Percentiles rank a stretch among this genome's conserved stretches.
Evolutionary conservation across 208 protist genomes (phyloP).

Genomic region (Naegleria lovaniensis): DNA sequence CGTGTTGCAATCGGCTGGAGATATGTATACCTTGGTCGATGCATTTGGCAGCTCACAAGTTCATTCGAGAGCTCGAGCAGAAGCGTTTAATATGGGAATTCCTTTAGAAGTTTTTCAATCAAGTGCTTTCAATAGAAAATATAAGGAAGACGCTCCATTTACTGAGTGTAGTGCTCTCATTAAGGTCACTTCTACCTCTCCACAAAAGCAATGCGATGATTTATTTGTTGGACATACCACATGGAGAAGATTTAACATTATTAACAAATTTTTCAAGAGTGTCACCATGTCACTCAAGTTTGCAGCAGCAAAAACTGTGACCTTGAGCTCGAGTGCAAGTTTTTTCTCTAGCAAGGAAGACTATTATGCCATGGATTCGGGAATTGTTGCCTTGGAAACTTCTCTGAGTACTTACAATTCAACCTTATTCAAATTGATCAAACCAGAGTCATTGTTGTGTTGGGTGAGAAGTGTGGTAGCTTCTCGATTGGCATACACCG

Average conservation of each 20-base stretch:
- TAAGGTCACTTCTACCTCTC: neutral
- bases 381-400: neutral
- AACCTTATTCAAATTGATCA: neutral
- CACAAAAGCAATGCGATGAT: conserved; percentile 30
- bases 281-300: neutral
- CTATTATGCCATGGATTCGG: neutral
- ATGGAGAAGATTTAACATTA: conserved; percentile 26
- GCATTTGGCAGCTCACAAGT: neutral
- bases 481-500: neutral
- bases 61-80: neutral
- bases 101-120: neutral
- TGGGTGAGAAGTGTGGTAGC: neutral
- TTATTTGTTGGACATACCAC: conserved; percentile 25
- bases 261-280: conserved; percentile 24
- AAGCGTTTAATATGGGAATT: neutral
- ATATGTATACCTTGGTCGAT: neutral
- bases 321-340: neutral
- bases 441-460: neutral
- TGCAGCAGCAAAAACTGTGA: neutral
- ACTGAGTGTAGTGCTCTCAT: conserved; percentile 24
- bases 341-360: neutral
- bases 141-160: neutral
- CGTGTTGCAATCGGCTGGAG: neutral
- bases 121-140: neutral
- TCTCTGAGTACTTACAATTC: neutral